Base-by-base conservation (phyloP, 331 rosid species). In the Arachis monticola region DNA sequence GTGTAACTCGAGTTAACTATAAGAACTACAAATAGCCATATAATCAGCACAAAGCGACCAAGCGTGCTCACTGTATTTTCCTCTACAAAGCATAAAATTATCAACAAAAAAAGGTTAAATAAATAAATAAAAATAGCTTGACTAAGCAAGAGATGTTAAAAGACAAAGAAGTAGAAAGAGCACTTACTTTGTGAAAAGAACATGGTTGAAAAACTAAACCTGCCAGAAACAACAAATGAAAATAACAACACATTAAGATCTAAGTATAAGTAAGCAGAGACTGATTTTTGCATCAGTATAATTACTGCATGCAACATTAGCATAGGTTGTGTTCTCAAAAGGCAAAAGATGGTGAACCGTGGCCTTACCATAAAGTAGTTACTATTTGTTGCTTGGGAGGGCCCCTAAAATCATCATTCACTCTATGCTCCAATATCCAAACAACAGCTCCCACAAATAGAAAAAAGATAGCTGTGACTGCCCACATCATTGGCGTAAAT, bases 141-240 rank as follows among this genome's bases (percentile, higher is more conserved):
- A 38, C 41, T 38, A 88, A 77, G 58, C 64, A 10, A 74, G 63
- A 51, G 40, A 46, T 64, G 40, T 68, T 22, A 53, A 7, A 51
- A 8, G 74, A 69, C 41, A 38, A 2, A 38, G 41, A 56, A 51
- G 42, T 40, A 70, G 73, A 57, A 59, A 1, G 35, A 13, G 69
- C 40, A 83, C 97, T 87, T 85, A 92, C 97, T 86, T 10, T 92
- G 97, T 67, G 97, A 73, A 78, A 77, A 85, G 82, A 92, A 92
- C 97, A 87, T 77, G 8, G 97, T 92, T 32, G 97, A 92, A 82
- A 89, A 84, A 82, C 93, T 90, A 82, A 92, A 92, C 97, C 99
- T 95, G 96, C 85, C 67, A 75, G 14, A 78, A 78, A 64, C 64
- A 56, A 50, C 63, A 77, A 62, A 57, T 45, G 60, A 9, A 67